Evolutionary conservation across 768 basidiomycete species (phyloP).

Genomic region (Lactarius hengduanensis): DNA sequence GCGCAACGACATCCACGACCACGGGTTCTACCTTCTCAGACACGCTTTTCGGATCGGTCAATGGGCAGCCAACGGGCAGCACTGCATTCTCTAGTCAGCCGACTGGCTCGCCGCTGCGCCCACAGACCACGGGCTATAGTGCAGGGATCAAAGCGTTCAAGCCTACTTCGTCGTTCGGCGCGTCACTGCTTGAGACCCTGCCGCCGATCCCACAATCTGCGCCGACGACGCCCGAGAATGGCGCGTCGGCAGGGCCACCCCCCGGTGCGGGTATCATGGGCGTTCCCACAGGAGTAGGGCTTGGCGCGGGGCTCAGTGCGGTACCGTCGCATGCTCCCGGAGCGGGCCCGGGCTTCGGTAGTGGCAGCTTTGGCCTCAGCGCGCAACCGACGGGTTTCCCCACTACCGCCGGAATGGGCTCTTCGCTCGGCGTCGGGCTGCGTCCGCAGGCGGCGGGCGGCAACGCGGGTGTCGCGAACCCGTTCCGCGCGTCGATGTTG

Average conservation of each 20-base stretch:
- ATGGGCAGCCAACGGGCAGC: slow-evolving; percentile 53
- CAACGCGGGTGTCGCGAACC: slow-evolving; percentile 39
- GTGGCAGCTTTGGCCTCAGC: slow-evolving; percentile 13
- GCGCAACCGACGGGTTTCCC: slow-evolving; percentile 30
- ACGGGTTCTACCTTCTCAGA: slow-evolving; percentile 48
- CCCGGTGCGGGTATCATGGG: not conserved
- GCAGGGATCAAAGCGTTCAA: slow-evolving; percentile 53
- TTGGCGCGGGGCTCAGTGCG: not conserved
- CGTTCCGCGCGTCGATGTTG: slow-evolving; percentile 44
- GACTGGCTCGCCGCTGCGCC: slow-evolving; percentile 33
- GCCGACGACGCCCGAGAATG: slow-evolving; percentile 43
- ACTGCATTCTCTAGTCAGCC: slow-evolving; percentile 36
- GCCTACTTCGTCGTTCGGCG: slow-evolving; percentile 54
- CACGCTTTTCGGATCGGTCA: slow-evolving; percentile 47
- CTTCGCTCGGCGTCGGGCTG: slow-evolving; percentile 35
- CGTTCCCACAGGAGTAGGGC: slow-evolving; percentile 9
- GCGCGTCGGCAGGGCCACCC: not conserved
- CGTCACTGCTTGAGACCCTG: slow-evolving; percentile 46
- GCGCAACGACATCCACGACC: slow-evolving; percentile 36
- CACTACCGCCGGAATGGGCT: not conserved
- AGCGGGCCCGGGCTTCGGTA: slow-evolving; percentile 7
- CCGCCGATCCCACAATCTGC: slow-evolving; percentile 69
- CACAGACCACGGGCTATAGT: slow-evolving; percentile 49
- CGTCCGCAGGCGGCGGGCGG: slow-evolving; percentile 43
- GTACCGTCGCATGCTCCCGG: too few relatives aligned